Conservation (phyloP, 108 stramenopile species). For the Nannochloropsis oceanica region DNA sequence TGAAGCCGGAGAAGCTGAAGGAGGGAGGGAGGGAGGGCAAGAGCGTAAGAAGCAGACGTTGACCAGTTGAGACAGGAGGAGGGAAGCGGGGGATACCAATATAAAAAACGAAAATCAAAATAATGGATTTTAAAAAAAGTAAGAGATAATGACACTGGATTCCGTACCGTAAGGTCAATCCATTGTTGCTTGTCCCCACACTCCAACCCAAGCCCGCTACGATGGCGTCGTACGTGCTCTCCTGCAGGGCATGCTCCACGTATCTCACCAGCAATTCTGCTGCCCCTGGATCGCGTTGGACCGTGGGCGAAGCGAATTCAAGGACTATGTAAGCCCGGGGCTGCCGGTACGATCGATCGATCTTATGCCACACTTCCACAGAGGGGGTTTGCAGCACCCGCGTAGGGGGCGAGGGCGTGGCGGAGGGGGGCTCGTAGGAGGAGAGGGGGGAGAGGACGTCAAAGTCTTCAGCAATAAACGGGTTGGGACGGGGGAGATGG, state of each 20-base stretch:
- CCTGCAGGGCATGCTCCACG: conserved; percentile 3
- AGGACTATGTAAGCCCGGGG: conserved; percentile 1
- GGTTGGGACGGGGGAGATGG: conserved; percentile 36
- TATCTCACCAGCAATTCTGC: neutral
- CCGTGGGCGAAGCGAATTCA: neutral
- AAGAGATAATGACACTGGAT: too few species aligned
- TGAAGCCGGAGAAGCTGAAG: conserved; percentile 48
- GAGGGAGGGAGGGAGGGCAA: neutral
- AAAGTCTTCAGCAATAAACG: conserved; percentile 33
- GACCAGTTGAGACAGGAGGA: neutral
- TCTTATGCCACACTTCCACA: conserved; percentile 13
- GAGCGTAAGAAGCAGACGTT: neutral
- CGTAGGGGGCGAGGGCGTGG: neutral
- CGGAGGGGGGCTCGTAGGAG: neutral
- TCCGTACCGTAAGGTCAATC: neutral
- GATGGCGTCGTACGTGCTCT: conserved; percentile 16
- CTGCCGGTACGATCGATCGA: conserved; percentile 8
- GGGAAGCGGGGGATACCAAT: neutral
- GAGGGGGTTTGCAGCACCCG: neutral
- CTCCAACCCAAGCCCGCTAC: conserved; percentile 13
- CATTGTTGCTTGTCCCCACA: neutral
- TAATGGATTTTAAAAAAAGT: too few species aligned
- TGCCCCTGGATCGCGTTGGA: neutral
- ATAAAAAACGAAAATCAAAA: too few species aligned
- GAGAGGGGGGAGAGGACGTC: neutral